These are phyloP conservation scores for Thalassia testudinum DNA, from an alignment of 116 monocot genomes.

Conservation along the genomic window DNA sequence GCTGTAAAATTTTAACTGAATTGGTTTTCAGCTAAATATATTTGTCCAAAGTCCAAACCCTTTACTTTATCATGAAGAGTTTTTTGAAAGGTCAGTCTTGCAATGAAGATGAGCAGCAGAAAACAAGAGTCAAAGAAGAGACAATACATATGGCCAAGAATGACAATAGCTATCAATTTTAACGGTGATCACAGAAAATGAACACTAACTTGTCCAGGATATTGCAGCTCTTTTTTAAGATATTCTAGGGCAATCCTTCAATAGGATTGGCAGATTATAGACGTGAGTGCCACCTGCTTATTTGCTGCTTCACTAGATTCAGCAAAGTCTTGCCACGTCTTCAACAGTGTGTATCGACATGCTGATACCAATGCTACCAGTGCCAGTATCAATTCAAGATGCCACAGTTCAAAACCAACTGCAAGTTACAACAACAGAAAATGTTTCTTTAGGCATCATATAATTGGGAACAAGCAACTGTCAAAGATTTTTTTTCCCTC, in stretches of 20 bases:
- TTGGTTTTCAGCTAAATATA: background rate
- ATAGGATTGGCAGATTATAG: too few species aligned
- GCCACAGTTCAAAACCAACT: slow-evolving; percentile 80
- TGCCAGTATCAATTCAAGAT: slow-evolving; percentile 48
- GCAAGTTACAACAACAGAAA: background rate
- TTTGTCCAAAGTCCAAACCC: background rate
- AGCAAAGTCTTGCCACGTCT: slow-evolving; percentile 72
- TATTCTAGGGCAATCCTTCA: too few species aligned
- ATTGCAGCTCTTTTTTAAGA: too few species aligned
- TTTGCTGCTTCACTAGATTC: slow-evolving; percentile 89
- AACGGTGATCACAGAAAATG: too few species aligned
- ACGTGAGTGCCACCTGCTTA: slow-evolving; percentile 35
- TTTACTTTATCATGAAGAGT: background rate
- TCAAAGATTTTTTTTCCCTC: too few species aligned
- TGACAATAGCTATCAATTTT: too few species aligned
- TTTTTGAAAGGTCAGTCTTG: background rate
- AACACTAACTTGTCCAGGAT: too few species aligned
- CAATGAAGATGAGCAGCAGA: background rate
- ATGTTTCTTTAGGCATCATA: background rate
- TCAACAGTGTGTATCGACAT: slow-evolving; percentile 50
- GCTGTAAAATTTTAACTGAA: background rate
- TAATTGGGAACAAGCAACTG: slow-evolving; percentile 2
- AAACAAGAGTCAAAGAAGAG: background rate
- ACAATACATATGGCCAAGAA: too few species aligned
- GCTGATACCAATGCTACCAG: slow-evolving; percentile 58